Conservation (phyloP, 202 grass and related monocot genomes). For the Musa balbisiana region DNA sequence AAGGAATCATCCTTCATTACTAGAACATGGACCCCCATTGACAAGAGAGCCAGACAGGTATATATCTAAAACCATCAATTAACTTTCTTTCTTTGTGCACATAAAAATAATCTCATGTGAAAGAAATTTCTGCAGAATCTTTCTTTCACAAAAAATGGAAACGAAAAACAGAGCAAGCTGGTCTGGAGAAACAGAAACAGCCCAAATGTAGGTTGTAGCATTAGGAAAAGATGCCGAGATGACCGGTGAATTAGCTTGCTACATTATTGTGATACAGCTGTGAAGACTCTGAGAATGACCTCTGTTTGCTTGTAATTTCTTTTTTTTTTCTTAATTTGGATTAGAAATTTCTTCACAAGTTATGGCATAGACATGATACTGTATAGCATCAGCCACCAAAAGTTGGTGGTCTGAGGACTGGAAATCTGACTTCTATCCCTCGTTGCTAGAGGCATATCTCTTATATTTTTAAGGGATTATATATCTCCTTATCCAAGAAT, state of each 20-base stretch:
- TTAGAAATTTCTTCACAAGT: neutral
- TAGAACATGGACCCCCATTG: constrained; percentile 73
- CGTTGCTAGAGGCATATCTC: no score
- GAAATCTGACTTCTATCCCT: no score
- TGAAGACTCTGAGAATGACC: neutral
- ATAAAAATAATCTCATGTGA: constrained; percentile 21
- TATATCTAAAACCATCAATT: constrained; percentile 6
- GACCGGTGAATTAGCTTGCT: constrained; percentile 26
- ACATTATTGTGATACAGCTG: neutral
- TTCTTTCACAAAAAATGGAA: constrained; percentile 66
- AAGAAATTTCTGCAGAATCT: constrained; percentile 56
- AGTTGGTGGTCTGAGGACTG: no score
- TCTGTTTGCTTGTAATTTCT: no score
- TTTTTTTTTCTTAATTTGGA: no score
- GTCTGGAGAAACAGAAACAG: constrained; percentile 77
- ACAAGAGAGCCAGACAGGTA: constrained; percentile 94
- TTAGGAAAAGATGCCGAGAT: constrained; percentile 55
- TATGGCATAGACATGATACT: neutral
- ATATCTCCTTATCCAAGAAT: no score
- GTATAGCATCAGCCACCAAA: neutral
- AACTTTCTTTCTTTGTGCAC: neutral
- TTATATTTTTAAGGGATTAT: no score
- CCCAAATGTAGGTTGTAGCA: constrained; percentile 38
- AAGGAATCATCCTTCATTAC: constrained; percentile 28
- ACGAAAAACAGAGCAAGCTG: constrained; percentile 85